phyloP scores from a whole-genome alignment of 176 grass and related monocot species.

The Phragmites australis region DNA sequence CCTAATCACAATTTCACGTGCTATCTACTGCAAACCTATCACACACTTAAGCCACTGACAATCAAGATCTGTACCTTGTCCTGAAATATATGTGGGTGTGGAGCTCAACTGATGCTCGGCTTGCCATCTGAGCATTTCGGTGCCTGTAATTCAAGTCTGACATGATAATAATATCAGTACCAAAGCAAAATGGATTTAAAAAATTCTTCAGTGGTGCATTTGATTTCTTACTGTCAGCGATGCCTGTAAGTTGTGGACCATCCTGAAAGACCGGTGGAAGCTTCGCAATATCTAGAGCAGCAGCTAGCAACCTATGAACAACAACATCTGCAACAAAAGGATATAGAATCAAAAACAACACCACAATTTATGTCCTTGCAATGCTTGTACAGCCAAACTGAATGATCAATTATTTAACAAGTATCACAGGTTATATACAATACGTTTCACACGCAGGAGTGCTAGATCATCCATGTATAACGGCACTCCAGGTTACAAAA shows the following conservation, averaged over 20 bases:
- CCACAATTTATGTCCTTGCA: neutral
- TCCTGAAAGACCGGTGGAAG: constrained; percentile 95
- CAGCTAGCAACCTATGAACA: constrained; percentile 96
- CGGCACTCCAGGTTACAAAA: constrained; percentile 7
- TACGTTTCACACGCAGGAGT: neutral
- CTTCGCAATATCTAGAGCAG: constrained; percentile 84
- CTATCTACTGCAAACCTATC: constrained; percentile 18
- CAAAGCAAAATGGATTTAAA: constrained; percentile 4
- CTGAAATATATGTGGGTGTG: constrained; percentile 97
- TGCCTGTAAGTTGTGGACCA: constrained; percentile 75
- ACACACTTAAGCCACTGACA: constrained; percentile 12
- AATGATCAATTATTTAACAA: neutral
- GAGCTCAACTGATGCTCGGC: constrained; percentile 92
- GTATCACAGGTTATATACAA: neutral
- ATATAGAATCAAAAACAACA: constrained; percentile 28
- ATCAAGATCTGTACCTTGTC: constrained; percentile 63
- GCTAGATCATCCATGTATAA: neutral
- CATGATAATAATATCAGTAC: constrained; percentile 39
- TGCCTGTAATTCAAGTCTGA: constrained; percentile 92
- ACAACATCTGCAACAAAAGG: constrained; percentile 76
- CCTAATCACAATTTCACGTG: neutral
- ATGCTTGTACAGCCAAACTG: neutral
- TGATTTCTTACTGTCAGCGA: constrained; percentile 84
- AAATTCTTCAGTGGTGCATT: constrained; percentile 21
- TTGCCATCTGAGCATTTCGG: constrained; percentile 98